Percentiles rank a stretch among this genome's conserved stretches.
These are phyloP conservation scores for Brasenia schreberi DNA, from an alignment of 164 flowering plant species.

Conservation along the genomic window DNA sequence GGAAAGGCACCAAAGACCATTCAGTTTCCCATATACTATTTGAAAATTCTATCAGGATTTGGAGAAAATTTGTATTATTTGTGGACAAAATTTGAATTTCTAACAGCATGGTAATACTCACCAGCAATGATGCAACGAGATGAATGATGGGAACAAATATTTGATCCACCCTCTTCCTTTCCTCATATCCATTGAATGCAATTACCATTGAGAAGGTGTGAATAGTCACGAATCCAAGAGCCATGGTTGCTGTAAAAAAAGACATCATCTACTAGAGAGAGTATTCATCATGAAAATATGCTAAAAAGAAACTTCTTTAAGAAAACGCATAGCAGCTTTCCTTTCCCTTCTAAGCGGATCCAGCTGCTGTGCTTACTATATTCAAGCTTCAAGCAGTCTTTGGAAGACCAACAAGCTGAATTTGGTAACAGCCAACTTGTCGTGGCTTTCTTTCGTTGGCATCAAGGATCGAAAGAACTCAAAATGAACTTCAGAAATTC, in stretches of 20 bases:
- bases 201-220: constrained; percentile 98
- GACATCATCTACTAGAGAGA: not conserved
- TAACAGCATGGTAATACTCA: constrained; percentile 11
- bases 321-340: not conserved
- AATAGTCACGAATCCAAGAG: constrained; percentile 83
- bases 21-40: too few species aligned
- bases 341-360: not conserved
- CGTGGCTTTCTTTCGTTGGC: too few species aligned
- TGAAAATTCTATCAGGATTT: too few species aligned
- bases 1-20: too few species aligned
- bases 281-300: not conserved
- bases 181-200: constrained; percentile 86
- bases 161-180: constrained; percentile 60
- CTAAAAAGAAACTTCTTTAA: not conserved
- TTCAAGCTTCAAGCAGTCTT: not conserved
- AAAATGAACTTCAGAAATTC: too few species aligned
- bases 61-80: too few species aligned
- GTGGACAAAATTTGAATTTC: too few species aligned
- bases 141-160: constrained; percentile 71
- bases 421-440: too few species aligned
- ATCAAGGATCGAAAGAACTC: too few species aligned
- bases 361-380: not conserved
- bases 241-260: constrained; percentile 50
- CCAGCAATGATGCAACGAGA: constrained; percentile 65
- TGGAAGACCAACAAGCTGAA: not conserved